These are phyloP conservation scores for Saprolegnia parasitica DNA, from an alignment of 352 stramenopile genomes.

Conservation along the genomic window DNA sequence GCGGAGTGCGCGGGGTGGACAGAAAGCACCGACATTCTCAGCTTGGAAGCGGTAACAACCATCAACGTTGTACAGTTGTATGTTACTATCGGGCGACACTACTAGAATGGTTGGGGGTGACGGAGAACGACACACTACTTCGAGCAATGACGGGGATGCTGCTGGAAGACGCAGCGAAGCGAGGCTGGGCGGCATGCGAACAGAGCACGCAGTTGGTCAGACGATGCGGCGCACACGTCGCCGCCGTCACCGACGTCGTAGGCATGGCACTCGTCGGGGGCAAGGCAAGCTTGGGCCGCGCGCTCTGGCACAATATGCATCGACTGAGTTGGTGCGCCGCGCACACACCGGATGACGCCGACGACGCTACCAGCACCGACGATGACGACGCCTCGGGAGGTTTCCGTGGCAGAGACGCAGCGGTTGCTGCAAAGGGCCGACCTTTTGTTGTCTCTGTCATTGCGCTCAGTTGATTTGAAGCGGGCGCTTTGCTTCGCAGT, in stretches of 20 bases:
- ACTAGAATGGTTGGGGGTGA: too few relatives aligned
- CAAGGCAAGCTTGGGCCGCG: not conserved
- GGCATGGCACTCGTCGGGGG: not conserved
- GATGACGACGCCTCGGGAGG: not conserved
- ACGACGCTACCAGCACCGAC: not conserved
- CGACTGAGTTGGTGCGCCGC: constrained; percentile 15
- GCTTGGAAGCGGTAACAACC: too few relatives aligned
- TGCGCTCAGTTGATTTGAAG: not conserved
- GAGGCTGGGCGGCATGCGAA: constrained; percentile 32
- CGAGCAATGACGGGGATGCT: too few relatives aligned
- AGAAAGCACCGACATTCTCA: too few relatives aligned
- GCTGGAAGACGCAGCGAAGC: not conserved
- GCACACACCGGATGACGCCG: not conserved
- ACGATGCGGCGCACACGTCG: constrained; percentile 42
- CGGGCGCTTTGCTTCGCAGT: constrained; percentile 27
- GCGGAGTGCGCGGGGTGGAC: too few relatives aligned
- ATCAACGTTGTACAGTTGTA: too few relatives aligned
- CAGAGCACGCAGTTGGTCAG: constrained; percentile 74
- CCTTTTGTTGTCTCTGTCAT: not conserved
- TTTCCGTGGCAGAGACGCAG: not conserved
- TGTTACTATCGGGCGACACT: too few relatives aligned
- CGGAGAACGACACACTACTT: too few relatives aligned
- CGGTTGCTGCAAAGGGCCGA: constrained; percentile 3
- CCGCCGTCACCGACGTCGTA: constrained; percentile 30
- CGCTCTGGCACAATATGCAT: constrained; percentile 13